Base-by-base conservation (phyloP, 352 stramenopile species). In the Phytopythium montanum region DNA sequence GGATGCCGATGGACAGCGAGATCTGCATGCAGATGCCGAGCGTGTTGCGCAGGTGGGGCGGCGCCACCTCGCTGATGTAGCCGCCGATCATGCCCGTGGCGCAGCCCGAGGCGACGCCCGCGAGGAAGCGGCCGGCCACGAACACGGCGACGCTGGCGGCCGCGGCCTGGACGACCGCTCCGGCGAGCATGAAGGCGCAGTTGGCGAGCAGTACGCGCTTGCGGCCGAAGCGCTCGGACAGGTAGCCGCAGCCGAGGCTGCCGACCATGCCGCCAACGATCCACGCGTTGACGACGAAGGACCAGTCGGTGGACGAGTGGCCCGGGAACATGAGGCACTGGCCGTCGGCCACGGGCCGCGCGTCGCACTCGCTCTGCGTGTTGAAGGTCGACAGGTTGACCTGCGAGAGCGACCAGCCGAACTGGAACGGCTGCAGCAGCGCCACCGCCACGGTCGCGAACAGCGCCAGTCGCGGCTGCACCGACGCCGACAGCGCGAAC, bases 11-110 rank as follows among this genome's bases (percentile, higher is more conserved):
- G 1, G 76, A 75, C 31, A 81, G 70, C 7, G 56, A 59, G 53
- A 67, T 66, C 50, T 83, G 73, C 5, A 77, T 57, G 33, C 69
- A 62, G 5, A 63, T 64, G 19, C 71, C 71, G 29, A 81, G 72
- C 12, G 71, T 29, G 3, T 60, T 65, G 42, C 76, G 76, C 5
- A 78, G 64, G 46, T 79, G 65, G 2, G 69, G 70, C 7, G 76
- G 68, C 4, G 76, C 72, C 38, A 86, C 77, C 46, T 83, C 76
- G 52, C 65, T 73, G 54, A 85, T 75, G 56, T 81, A 81, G 14
- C 68, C 62, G 34, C 68, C 67, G 21, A 73, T 60, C 44, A 77
- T 72, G 3, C 70, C 73, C 36, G 71, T 75, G 8, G 74, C 72
- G 21, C 62, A 61, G 19, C 81, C 78, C 12, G 74, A 84, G 9